Evolutionary conservation across 1,284 basidiomycete genomes (phyloP), one percentile per base, ranked within the genome.

Genomic region (Chiua sp.): DNA sequence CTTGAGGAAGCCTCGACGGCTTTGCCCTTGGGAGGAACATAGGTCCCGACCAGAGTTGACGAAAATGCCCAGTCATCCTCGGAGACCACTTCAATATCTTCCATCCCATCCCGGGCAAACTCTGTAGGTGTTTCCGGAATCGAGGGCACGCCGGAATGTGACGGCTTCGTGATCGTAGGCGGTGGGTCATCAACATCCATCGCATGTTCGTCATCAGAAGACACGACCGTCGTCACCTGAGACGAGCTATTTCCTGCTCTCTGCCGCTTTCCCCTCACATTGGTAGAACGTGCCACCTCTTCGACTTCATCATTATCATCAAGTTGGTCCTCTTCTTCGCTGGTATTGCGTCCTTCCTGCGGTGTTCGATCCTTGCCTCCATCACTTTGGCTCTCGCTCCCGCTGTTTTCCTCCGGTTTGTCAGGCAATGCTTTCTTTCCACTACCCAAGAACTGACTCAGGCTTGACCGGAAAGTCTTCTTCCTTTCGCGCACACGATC

Each of bases 371-470:
- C 57, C 7, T 53, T 57, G 30, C 52, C 51, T 47, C 54, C 51
- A 11, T 57, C 57, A 15, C 33, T 26, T 20, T 67, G 64, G 7
- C 53, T 61, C 22, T 47, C 62, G 16, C 57, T 56, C 23, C 16
- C 37, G 26, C 48, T 55, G 7, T 42, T 58, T 16, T 55, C 53
- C 4, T 39, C 59, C 37, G 11, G 26, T 11, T 59, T 39, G 51
- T 59, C 65, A 46, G 53, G 72, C 60, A 61, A 59, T 56, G 58
- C 59, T 59, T 63, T 71, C 0, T 75, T 82, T n/a, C 82, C 83
- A 26, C 68, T 70, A 59, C 83, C 78, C n/a, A 85, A 81, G 72
- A 86, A 90, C 16, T 75, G 78, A 52, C 75, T 78, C 56, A 91
- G 68, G 49, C 73, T 77, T 51, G 74, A 77, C 56, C 82, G 76